Evolutionary conservation across 2,329 filamentous ascomycete genomes (phyloP).

Genomic region (Alternaria rosae): DNA sequence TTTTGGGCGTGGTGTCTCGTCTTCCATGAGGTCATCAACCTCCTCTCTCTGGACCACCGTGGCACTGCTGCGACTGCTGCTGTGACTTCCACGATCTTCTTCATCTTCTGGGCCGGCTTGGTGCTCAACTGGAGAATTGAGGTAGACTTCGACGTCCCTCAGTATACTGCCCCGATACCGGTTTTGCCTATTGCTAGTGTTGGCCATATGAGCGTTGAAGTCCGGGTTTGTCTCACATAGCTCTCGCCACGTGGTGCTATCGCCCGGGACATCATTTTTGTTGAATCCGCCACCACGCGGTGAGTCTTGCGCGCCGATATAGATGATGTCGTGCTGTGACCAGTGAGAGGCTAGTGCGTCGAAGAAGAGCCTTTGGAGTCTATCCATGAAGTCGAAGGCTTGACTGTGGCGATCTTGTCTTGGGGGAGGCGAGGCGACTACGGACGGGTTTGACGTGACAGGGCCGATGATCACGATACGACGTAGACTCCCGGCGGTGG

Average conservation of each 20-base stretch:
- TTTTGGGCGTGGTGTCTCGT: not conserved
- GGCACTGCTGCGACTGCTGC: not conserved
- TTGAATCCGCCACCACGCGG: not conserved
- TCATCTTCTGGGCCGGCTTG: not conserved
- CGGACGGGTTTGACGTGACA: not conserved
- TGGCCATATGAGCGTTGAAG: not conserved
- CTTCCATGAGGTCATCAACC: not conserved
- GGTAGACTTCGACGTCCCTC: not conserved
- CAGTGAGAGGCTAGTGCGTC: conserved; percentile 26
- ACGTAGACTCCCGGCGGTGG: not conserved
- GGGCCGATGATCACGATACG: not conserved
- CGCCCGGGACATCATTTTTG: not conserved
- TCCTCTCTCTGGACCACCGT: not conserved
- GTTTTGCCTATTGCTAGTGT: not conserved
- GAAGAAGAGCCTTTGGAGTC: conserved; percentile 22
- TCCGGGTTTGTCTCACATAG: not conserved
- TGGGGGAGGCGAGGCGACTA: not conserved
- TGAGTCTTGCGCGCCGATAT: not conserved
- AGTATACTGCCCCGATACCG: not conserved
- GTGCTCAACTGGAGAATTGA: not conserved
- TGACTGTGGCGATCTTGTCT: not conserved
- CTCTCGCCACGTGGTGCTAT: not conserved
- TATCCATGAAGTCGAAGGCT: not conserved
- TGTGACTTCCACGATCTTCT: not conserved
- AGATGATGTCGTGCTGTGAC: conserved; percentile 12